Base-by-base conservation (phyloP, 306 rosid genomes). In the Prunus mongolica region DNA sequence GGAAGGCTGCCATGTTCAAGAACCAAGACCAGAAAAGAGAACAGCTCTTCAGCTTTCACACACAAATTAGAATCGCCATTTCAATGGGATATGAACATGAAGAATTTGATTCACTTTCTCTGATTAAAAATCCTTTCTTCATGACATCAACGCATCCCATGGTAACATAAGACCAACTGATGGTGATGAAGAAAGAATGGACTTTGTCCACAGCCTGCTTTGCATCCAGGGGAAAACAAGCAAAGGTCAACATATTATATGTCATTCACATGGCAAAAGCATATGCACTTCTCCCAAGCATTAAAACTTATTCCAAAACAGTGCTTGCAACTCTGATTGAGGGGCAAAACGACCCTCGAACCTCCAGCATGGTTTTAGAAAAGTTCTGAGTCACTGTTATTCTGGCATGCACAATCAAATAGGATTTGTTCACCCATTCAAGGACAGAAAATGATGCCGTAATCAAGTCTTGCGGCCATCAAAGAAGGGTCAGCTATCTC, bases 401-500 rank as follows among this genome's bases (percentile, higher is more conserved):
- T 56, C 16, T 12, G 20, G 50, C 6, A 38, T n/a, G 79, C 72
- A 20, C 28, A 65, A 52, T 50, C 72, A 45, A 18, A 22, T 30
- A 18, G n/a, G 63, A 41, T 24, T 58, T 38, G 55, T 70, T 75
- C 15, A 13, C 51, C 72, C 49, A 16, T 61, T 47, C 71, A 24
- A 69, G 24, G 66, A 75, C 32, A 54, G 18, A 24, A 24, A 44
- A 72, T 41, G 82, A 72, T 20, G 28, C 38, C 57, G 65, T 52
- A 44, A 20, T 38, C 65, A 75, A 81, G 81, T 83, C 82, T 69
- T 14, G 72, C 30, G 52, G 71, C 68, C 82, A 56, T 28, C 73
- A 82, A 80, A 60, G 76, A 86, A 78, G 65, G 84, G 75, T 77
- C 84, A 75, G 80, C 51, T 74, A 76, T 60, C 62, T 74, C 73